These are phyloP conservation scores for Fraxinus pennsylvanica DNA, from an alignment of 257 asterid species.

Conservation along the genomic window DNA sequence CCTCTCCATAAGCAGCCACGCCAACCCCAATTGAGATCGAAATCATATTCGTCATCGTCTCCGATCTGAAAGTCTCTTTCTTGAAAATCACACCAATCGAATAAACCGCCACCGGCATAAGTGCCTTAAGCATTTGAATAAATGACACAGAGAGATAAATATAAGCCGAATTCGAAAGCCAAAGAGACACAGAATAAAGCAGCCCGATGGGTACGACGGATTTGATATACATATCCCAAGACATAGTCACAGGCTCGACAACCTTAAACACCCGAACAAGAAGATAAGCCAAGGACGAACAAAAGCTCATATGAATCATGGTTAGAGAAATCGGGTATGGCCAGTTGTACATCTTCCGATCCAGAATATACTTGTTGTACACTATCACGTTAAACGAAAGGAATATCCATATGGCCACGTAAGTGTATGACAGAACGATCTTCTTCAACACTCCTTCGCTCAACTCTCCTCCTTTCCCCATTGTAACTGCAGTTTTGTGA, in stretches of 20 bases:
- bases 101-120: slow-evolving; percentile 21
- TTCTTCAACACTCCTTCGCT: slow-evolving; percentile 13
- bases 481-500: background rate
- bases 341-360: slow-evolving; percentile 21
- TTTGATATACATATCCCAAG: slow-evolving; percentile 15
- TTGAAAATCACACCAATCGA: slow-evolving; percentile 9
- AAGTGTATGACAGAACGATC: slow-evolving; percentile 10
- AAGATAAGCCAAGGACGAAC: slow-evolving; percentile 11
- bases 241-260: slow-evolving; percentile 16
- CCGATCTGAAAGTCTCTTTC: slow-evolving; percentile 10
- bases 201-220: slow-evolving; percentile 17
- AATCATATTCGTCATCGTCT: slow-evolving; percentile 16
- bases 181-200: slow-evolving; percentile 8
- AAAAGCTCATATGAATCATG: slow-evolving; percentile 15
- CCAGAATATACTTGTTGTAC: background rate
- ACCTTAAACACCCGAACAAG: slow-evolving; percentile 15
- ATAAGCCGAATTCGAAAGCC: slow-evolving; percentile 20
- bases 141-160: slow-evolving; percentile 15
- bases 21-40: slow-evolving; percentile 20
- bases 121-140: slow-evolving; percentile 20
- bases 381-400: slow-evolving; percentile 3
- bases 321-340: slow-evolving; percentile 16
- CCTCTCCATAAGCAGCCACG: slow-evolving; percentile 19
- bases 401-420: slow-evolving; percentile 7
- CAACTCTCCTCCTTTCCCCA: slow-evolving; percentile 19